These are phyloP conservation scores for Phytopythium cucurbitacearum DNA, from an alignment of 352 stramenopile species.

Conservation along the genomic window DNA sequence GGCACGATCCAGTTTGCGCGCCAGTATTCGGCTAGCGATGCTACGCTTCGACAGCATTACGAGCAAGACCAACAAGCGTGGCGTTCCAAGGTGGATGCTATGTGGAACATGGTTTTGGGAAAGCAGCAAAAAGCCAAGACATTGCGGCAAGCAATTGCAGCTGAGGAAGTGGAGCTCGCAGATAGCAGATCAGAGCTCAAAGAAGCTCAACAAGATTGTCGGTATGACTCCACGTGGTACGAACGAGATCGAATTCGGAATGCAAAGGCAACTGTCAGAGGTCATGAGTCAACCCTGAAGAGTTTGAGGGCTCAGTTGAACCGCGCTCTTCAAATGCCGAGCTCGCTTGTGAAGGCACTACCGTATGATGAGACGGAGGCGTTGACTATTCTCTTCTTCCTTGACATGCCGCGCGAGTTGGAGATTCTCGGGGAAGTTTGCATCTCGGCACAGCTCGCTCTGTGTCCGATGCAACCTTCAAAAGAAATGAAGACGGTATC, in stretches of 20 bases:
- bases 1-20: conserved; percentile 33
- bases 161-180: too few relatives aligned
- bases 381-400: conserved; percentile 37
- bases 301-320: not conserved
- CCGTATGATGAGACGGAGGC: conserved; percentile 15
- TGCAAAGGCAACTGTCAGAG: too few relatives aligned
- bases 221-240: too few relatives aligned
- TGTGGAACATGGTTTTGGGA: conserved; percentile 12
- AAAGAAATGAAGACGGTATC: conserved; percentile 6
- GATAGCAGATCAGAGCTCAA: too few relatives aligned
- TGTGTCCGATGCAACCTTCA: conserved; percentile 11
- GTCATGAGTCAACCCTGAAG: too few relatives aligned
- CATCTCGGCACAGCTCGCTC: conserved; percentile 23
- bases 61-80: conserved; percentile 11
- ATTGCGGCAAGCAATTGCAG: too few relatives aligned
- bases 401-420: conserved; percentile 33
- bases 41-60: conserved; percentile 7
- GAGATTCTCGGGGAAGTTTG: conserved; percentile 34
- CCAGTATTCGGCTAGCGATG: conserved; percentile 12
- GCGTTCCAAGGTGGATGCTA: conserved; percentile 5
- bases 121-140: conserved; percentile 10
- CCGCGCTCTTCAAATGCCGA: conserved; percentile 12
- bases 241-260: too few relatives aligned
- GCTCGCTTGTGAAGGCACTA: conserved; percentile 27
- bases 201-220: too few relatives aligned